phyloP scores from a whole-genome alignment of 306 rosid genomes.

The Rosa persica region DNA sequence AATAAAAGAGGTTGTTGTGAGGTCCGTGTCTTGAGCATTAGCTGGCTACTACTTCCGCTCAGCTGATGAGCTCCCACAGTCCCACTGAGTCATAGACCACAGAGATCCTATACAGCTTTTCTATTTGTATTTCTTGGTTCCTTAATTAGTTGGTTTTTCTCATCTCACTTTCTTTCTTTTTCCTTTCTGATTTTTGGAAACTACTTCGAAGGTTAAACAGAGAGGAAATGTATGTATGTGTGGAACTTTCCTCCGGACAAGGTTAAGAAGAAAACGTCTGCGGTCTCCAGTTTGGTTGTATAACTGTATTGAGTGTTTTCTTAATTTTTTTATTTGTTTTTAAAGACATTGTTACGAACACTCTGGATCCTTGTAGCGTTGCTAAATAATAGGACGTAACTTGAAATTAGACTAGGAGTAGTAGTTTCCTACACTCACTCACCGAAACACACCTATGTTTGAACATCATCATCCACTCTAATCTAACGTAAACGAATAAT shows the following conservation, averaged over 20 bases:
- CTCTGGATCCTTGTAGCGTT: neutral
- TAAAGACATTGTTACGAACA: too few relatives aligned
- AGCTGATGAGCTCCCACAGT: constrained; percentile 26
- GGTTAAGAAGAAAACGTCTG: neutral
- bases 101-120: neutral
- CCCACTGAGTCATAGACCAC: constrained; percentile 4
- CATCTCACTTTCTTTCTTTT: neutral
- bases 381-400: neutral
- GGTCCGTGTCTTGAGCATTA: constrained; percentile 53
- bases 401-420: neutral
- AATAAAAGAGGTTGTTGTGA: constrained; percentile 51
- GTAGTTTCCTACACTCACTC: neutral
- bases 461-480: neutral
- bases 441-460: neutral
- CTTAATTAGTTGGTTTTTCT: neutral
- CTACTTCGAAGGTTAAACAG: neutral
- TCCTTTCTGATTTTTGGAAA: neutral
- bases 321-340: neutral
- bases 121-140: neutral
- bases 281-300: neutral
- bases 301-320: neutral
- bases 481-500: neutral
- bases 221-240: neutral
- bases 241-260: neutral
- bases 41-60: constrained; percentile 70